Evolutionary conservation across 2,329 filamentous ascomycete genomes (phyloP).

Genomic region (Thermomyces lanuginosus): DNA sequence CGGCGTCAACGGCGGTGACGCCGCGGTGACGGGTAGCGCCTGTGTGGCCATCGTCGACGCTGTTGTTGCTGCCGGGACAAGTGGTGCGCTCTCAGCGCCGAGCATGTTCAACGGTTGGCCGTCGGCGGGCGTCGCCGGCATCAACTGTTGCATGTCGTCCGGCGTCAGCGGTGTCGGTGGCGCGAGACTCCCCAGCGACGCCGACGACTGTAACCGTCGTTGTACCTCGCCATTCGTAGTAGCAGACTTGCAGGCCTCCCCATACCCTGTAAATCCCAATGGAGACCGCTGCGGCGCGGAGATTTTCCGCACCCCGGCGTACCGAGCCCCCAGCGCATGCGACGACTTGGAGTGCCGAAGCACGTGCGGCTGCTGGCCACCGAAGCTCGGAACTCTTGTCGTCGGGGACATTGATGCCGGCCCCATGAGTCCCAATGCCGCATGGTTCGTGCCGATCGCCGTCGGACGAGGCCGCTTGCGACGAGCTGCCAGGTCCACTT

Average conservation of each 20-base stretch:
- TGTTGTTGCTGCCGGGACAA: too few species aligned
- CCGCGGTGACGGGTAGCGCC: slow-evolving; percentile 25
- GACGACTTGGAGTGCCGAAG: slow-evolving; percentile 32
- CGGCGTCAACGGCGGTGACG: slow-evolving; percentile 31
- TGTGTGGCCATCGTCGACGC: too few species aligned
- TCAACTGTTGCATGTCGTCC: slow-evolving; percentile 25
- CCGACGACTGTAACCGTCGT: slow-evolving; percentile 17
- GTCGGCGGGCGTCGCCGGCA: slow-evolving; percentile 25
- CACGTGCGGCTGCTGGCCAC: slow-evolving; percentile 15
- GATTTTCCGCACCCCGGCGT: slow-evolving; percentile 31
- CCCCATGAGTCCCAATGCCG: slow-evolving; percentile 21
- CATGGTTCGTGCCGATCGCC: slow-evolving; percentile 27
- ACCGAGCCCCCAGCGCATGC: slow-evolving; percentile 28
- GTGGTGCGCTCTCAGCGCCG: too few species aligned
- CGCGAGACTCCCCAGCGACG: slow-evolving; percentile 21
- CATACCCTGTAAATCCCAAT: slow-evolving; percentile 28
- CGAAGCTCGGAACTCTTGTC: slow-evolving; percentile 17
- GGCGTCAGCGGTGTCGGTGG: slow-evolving; percentile 30
- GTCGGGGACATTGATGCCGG: slow-evolving; percentile 29
- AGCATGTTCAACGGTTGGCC: too few species aligned
- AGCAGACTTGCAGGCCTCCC: slow-evolving; percentile 25
- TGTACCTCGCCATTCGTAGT: slow-evolving; percentile 17
- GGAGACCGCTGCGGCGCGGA: slow-evolving; percentile 32
- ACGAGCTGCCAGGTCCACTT: slow-evolving; percentile 30
- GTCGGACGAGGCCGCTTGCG: slow-evolving; percentile 32